Base-by-base conservation (phyloP, 768 basidiomycete species). In the Phaeotremella fagi region DNA sequence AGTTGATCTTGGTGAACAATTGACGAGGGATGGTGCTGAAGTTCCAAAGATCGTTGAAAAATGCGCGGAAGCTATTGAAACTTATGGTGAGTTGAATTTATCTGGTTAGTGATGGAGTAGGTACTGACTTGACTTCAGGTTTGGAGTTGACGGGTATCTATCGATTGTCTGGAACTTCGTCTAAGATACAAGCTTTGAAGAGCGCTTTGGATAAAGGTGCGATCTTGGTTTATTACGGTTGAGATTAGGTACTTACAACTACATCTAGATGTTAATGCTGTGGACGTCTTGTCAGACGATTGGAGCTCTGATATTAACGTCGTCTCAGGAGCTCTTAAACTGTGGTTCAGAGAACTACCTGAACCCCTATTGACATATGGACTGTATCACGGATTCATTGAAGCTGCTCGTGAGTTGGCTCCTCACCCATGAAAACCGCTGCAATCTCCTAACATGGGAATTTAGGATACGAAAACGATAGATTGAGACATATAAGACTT, bases 301-400 rank as follows among this genome's bases (percentile, higher is more conserved):
- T 91, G 91, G 88, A 82, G 87, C 28, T 80, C 83, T 16, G 95
- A 99, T 72, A 91, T 98, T 76, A 97, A 94, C 77, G 90, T 88
- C 55, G 86, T 98, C 47, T 82, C 95, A n/a, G 88, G 90, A 52
- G 88, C 85, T 22, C 78, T 97, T 57, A 99, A 99, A 76, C 79
- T 91, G 65, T 99, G 95, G 92, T 80, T 99, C 66, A 81, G 95
- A 59, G 95, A 99, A 69, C 79, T 98, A 35, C 92, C 95, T 7
- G 90, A 97, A 69, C 94, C 95, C 24, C 75, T 99, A 45, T 76
- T 99, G 63, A 98, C 94, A 4, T 78, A 80, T 58, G 78, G 76
- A 48, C 80, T 97, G 31, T 91, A 98, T 75, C 83, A 88, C 73
- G 87, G 87, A 9, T 99, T 98, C 77, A 83, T 97, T 59, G 94